phyloP scores from a whole-genome alignment of 2,329 filamentous ascomycete species.

The Trichocomaceae sp. region DNA sequence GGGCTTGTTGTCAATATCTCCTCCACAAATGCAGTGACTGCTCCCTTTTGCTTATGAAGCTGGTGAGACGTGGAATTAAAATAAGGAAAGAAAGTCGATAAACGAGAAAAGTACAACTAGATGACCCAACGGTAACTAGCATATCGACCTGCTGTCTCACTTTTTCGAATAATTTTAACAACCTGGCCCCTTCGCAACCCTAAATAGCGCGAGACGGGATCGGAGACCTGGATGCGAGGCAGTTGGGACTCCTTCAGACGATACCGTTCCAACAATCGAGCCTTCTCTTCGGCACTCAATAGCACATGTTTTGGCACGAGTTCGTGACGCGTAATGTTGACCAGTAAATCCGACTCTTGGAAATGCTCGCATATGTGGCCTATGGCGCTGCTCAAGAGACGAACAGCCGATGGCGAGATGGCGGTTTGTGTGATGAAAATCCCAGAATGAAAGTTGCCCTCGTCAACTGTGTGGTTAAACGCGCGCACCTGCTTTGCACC shows the following conservation, averaged over 20 bases:
- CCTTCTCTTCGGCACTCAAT: slow-evolving; percentile 84
- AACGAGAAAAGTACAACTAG: slow-evolving; percentile 17
- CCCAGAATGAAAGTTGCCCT: slow-evolving; percentile 78
- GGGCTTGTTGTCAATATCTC: not conserved
- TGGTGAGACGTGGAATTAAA: not conserved
- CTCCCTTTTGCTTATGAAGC: not conserved
- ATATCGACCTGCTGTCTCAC: slow-evolving; percentile 92
- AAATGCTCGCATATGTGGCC: slow-evolving; percentile 87
- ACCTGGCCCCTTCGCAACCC: slow-evolving; percentile 87
- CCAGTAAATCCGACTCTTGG: slow-evolving; percentile 86
- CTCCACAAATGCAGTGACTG: not conserved
- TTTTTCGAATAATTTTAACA: slow-evolving; percentile 95
- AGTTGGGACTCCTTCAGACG: slow-evolving; percentile 95
- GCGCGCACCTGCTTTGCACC: slow-evolving; percentile 88
- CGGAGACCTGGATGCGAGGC: slow-evolving; percentile 81
- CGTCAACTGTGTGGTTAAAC: slow-evolving; percentile 75
- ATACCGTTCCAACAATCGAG: slow-evolving; percentile 76
- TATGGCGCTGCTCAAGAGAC: slow-evolving; percentile 72
- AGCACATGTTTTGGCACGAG: slow-evolving; percentile 90
- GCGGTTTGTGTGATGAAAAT: slow-evolving; percentile 80
- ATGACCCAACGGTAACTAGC: slow-evolving; percentile 79
- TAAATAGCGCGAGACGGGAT: slow-evolving; percentile 87
- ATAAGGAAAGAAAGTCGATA: not conserved
- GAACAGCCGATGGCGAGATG: slow-evolving; percentile 79
- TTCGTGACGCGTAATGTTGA: slow-evolving; percentile 98